Conservation (phyloP, 1,284 basidiomycete species). For the Ganoderma meredithae region DNA sequence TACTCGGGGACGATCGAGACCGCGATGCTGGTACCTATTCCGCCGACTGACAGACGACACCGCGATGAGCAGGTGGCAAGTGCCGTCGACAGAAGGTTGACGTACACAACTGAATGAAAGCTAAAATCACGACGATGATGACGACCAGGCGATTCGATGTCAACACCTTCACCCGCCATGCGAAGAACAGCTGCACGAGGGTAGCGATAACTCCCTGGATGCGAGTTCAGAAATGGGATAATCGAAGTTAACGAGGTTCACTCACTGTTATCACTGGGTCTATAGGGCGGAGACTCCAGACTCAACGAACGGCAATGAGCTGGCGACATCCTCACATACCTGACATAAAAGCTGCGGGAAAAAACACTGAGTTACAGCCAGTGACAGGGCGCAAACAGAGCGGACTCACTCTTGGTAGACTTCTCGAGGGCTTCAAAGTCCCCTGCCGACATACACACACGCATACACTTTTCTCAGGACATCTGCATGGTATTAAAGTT, state of each 20-base stretch:
- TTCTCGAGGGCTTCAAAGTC: constrained; percentile 26
- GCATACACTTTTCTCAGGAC: neutral
- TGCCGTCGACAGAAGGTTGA: constrained; percentile 4
- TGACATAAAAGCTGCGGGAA: constrained; percentile 37
- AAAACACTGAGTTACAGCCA: neutral
- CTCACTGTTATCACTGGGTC: constrained; percentile 40
- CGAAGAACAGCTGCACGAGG: constrained; percentile 50
- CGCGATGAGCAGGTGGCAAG: neutral
- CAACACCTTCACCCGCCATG: constrained; percentile 48
- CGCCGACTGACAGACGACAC: constrained; percentile 35
- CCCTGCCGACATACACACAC: neutral
- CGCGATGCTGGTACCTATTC: constrained; percentile 42
- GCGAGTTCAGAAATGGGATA: neutral
- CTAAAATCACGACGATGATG: constrained; percentile 32
- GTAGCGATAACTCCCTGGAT: constrained; percentile 45
- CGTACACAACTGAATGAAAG: constrained; percentile 40
- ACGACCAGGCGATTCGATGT: constrained; percentile 38
- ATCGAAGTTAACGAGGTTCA: neutral
- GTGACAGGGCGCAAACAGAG: neutral
- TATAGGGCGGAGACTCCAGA: constrained; percentile 13
- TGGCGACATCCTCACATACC: constrained; percentile 22
- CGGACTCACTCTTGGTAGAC: constrained; percentile 39
- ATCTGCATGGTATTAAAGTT: neutral
- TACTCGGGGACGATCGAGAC: constrained; percentile 41
- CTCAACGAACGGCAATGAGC: neutral